Evolutionary conservation across 164 flowering plant species (phyloP).

Genomic region (Platanus orientalis): DNA sequence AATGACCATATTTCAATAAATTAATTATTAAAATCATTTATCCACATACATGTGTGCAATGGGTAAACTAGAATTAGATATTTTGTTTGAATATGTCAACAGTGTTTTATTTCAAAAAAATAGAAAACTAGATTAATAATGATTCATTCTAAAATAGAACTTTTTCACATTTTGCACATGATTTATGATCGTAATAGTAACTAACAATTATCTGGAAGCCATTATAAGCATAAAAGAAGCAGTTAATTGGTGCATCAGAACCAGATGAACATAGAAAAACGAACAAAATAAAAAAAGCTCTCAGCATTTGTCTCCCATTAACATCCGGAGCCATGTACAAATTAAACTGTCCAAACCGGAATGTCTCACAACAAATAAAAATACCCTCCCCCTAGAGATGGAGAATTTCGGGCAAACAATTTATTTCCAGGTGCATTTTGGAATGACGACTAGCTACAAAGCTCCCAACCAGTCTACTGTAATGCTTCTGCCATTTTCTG

Average conservation of each 20-base stretch:
- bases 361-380: conserved; percentile 7
- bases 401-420: conserved; percentile 13
- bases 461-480: conserved; percentile 24
- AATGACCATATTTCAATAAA: too few species aligned
- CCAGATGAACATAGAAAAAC: conserved; percentile 1
- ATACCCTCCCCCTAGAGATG: conserved; percentile 5
- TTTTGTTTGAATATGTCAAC: too few species aligned
- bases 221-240: not conserved
- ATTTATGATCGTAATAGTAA: too few species aligned
- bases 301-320: not conserved
- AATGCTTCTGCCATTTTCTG: conserved; percentile 42
- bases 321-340: not conserved
- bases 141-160: too few species aligned
- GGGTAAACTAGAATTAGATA: too few species aligned
- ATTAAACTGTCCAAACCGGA: conserved; percentile 11
- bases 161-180: too few species aligned
- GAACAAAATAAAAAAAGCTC: conserved; percentile 5
- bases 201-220: not conserved
- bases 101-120: too few species aligned
- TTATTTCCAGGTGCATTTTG: conserved; percentile 29
- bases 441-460: conserved; percentile 5
- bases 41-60: too few species aligned
- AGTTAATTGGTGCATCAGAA: not conserved
- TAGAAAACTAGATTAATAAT: too few species aligned
- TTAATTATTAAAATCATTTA: too few species aligned